phyloP scores from a whole-genome alignment of 208 protist species.

The Kentomonas sorsogonicus region DNA sequence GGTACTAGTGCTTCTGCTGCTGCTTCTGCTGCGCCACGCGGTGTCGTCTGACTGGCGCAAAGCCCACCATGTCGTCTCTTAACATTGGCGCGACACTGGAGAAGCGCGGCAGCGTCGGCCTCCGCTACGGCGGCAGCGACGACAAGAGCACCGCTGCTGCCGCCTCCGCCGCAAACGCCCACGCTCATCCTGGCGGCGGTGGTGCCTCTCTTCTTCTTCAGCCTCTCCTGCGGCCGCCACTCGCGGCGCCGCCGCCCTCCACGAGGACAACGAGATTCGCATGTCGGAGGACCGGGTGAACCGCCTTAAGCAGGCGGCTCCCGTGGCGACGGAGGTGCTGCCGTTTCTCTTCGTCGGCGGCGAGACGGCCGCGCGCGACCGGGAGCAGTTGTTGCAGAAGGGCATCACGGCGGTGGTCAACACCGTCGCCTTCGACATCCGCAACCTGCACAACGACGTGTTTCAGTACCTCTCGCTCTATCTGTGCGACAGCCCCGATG shows the following conservation, averaged over 20 bases:
- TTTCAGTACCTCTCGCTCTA: slow-evolving; percentile 84
- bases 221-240: background rate
- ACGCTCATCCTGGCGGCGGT: background rate
- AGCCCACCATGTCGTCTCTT: too few species aligned
- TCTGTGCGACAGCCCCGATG: slow-evolving; percentile 80
- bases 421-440: slow-evolving; percentile 78
- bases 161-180: background rate
- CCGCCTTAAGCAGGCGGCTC: slow-evolving; percentile 46
- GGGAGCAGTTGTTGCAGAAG: slow-evolving; percentile 58
- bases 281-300: slow-evolving; percentile 58
- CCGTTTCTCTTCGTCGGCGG: slow-evolving; percentile 84
- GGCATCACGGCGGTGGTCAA: slow-evolving; percentile 93
- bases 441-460: slow-evolving; percentile 52
- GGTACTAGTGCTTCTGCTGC: too few species aligned
- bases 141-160: slow-evolving; percentile 6
- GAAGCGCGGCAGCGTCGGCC: too few species aligned
- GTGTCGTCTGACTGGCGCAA: too few species aligned
- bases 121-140: slow-evolving; percentile 10
- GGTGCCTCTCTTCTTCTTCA: background rate
- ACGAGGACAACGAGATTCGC: slow-evolving; percentile 41
- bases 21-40: too few species aligned
- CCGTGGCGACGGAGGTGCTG: slow-evolving; percentile 73
- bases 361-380: slow-evolving; percentile 59
- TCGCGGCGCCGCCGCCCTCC: background rate
- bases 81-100: too few species aligned